Evolutionary conservation across 2,329 filamentous ascomycete genomes (phyloP).

Genomic region (Scolecobasidium constrictum): DNA sequence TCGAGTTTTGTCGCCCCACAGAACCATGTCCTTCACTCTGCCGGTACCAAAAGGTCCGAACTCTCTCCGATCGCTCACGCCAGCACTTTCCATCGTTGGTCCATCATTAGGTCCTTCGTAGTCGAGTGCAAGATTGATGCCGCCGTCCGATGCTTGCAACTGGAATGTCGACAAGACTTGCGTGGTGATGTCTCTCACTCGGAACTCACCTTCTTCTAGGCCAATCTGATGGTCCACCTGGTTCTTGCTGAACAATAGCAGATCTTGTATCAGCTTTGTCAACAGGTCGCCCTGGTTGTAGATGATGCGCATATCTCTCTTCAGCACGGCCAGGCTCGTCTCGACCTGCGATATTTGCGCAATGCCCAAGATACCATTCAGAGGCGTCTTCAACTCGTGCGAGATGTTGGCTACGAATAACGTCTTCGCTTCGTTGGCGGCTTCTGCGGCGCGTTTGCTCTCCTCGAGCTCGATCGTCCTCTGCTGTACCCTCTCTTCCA

Average conservation of each 20-base stretch:
- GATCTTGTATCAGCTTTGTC: slow-evolving; percentile 75
- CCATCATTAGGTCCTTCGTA: slow-evolving; percentile 47
- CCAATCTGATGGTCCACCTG: slow-evolving; percentile 78
- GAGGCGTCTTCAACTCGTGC: slow-evolving; percentile 79
- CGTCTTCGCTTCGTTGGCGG: slow-evolving; percentile 95
- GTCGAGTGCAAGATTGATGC: slow-evolving; percentile 61
- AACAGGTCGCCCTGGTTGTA: slow-evolving; percentile 82
- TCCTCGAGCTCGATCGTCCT: slow-evolving; percentile 76
- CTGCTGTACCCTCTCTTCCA: slow-evolving; percentile 76
- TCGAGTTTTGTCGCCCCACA: slow-evolving; percentile 88
- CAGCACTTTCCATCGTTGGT: slow-evolving; percentile 25
- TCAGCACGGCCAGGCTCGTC: slow-evolving; percentile 54
- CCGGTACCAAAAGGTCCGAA: slow-evolving; percentile 56
- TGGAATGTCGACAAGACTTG: slow-evolving; percentile 82
- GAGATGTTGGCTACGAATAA: slow-evolving; percentile 93
- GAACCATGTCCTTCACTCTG: slow-evolving; percentile 69
- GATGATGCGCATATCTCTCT: slow-evolving; percentile 74
- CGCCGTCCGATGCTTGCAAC: slow-evolving; percentile 72
- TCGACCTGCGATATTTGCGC: slow-evolving; percentile 9
- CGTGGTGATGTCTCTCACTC: slow-evolving; percentile 69
- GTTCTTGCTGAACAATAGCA: slow-evolving; percentile 85
- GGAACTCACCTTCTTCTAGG: slow-evolving; percentile 77
- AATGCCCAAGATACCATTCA: slow-evolving; percentile 86
- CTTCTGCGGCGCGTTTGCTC: slow-evolving; percentile 84
- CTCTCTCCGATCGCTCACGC: slow-evolving; percentile 37